These are phyloP conservation scores for Herpetomonas tarakana DNA, from an alignment of 208 protist species.

Conservation along the genomic window DNA sequence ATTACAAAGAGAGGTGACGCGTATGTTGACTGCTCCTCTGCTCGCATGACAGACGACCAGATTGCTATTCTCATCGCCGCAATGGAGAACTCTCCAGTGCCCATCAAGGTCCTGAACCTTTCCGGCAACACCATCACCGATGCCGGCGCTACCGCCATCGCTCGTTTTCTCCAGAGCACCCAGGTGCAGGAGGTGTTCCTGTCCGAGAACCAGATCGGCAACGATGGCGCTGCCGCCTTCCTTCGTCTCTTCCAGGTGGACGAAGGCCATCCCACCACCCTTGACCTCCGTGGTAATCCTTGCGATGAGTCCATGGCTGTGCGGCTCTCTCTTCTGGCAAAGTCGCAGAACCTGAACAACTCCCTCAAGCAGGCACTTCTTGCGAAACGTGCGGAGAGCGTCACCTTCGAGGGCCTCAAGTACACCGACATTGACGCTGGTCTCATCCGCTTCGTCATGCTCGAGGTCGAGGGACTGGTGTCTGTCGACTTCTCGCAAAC, in stretches of 20 bases:
- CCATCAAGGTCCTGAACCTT: constrained; percentile 39
- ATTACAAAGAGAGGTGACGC: constrained; percentile 38
- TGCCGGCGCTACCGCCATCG: constrained; percentile 29
- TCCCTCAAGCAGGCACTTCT: constrained; percentile 47
- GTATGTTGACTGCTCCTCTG: constrained; percentile 38
- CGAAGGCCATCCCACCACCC: constrained; percentile 25
- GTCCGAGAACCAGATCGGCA: constrained; percentile 59
- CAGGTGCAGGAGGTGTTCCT: constrained; percentile 51
- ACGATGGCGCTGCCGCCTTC: constrained; percentile 52
- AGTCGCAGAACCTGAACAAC: constrained; percentile 20
- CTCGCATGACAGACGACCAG: constrained; percentile 43
- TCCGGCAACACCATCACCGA: constrained; percentile 65
- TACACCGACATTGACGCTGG: constrained; percentile 60
- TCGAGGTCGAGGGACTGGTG: constrained; percentile 32
- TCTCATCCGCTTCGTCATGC: constrained; percentile 51
- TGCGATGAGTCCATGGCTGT: constrained; percentile 36
- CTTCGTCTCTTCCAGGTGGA: constrained; percentile 35
- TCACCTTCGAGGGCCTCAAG: constrained; percentile 42
- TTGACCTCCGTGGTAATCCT: constrained; percentile 46
- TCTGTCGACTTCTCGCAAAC: constrained; percentile 57
- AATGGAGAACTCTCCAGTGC: constrained; percentile 47
- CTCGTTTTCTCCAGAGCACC: constrained; percentile 33
- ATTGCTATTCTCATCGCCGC: constrained; percentile 57
- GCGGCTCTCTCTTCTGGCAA: constrained; percentile 52
- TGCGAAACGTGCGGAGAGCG: constrained; percentile 22